A percentile compares a stretch with the other conserved stretches of the same genome.
phyloP scores from a whole-genome alignment of 768 basidiomycete species.

The Lactarius quietus region DNA sequence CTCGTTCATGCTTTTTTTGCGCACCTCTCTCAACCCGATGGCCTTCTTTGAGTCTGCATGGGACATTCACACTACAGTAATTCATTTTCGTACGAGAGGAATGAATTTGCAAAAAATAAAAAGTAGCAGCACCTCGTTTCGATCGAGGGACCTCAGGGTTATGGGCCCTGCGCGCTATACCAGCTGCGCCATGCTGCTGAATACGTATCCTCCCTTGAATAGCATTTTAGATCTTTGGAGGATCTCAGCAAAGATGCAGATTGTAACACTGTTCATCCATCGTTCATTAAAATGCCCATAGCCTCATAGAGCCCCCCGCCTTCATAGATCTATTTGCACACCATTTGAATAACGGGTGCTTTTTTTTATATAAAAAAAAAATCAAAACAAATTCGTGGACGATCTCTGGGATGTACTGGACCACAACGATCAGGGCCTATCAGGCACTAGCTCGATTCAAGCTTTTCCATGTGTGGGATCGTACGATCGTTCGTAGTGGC shows the following conservation, averaged over 20 bases:
- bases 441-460: neutral
- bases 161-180: constrained; percentile 29
- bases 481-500: neutral
- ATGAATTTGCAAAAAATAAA: neutral
- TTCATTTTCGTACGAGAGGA: neutral
- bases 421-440: neutral
- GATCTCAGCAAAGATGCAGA: neutral
- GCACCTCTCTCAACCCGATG: neutral
- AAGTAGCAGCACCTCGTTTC: constrained; percentile 34
- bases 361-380: too few relatives aligned
- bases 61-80: neutral
- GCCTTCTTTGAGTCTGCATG: too few relatives aligned
- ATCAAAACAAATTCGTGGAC: too few relatives aligned
- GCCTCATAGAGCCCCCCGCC: too few relatives aligned
- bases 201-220: neutral
- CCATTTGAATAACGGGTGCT: too few relatives aligned
- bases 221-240: neutral
- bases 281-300: too few relatives aligned
- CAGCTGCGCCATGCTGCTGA: constrained; percentile 34
- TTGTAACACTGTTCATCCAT: too few relatives aligned
- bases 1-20: neutral
- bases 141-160: constrained; percentile 36
- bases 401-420: too few relatives aligned
- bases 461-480: neutral
- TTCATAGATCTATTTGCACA: too few relatives aligned